Evolutionary conservation across 75 land plant genomes (phyloP).

Genomic region (Chamaecyparis obtusa): DNA sequence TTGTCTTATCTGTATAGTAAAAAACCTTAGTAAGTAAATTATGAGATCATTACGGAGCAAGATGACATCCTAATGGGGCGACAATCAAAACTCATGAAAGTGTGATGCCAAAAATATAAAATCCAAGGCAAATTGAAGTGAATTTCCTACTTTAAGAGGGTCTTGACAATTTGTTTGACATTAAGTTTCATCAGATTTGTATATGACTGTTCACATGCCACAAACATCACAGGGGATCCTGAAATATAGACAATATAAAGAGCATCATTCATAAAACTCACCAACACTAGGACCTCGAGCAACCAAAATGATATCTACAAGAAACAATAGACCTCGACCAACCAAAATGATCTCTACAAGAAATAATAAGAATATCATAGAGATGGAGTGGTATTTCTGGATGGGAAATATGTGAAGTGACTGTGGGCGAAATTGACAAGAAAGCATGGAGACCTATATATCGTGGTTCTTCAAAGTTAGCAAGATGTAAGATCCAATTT

Average conservation of each 20-base stretch:
- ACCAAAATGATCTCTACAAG: too few relatives aligned
- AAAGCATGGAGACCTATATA: too few relatives aligned
- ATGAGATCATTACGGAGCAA: neutral
- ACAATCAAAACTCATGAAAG: neutral
- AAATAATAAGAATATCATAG: too few relatives aligned
- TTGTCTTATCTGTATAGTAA: neutral
- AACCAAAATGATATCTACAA: too few relatives aligned
- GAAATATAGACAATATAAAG: constrained; percentile 97
- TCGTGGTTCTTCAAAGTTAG: too few relatives aligned
- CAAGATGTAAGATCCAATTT: too few relatives aligned
- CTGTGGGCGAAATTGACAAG: too few relatives aligned
- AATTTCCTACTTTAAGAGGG: constrained; percentile 61
- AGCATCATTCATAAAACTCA: too few relatives aligned
- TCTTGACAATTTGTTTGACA: constrained; percentile 88
- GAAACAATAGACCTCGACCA: too few relatives aligned
- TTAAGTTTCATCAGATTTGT: constrained; percentile 96
- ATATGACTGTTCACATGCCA: constrained; percentile 97
- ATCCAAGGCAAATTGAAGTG: neutral
- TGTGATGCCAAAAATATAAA: neutral
- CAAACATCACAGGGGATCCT: constrained; percentile 95
- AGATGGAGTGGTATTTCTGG: too few relatives aligned
- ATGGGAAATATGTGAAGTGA: too few relatives aligned
- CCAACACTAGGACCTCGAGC: too few relatives aligned
- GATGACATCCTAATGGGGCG: neutral
- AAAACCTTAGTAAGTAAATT: neutral